phyloP scores from a whole-genome alignment of 1,139 yeast species.

The Blastobotrys petasosporus region DNA sequence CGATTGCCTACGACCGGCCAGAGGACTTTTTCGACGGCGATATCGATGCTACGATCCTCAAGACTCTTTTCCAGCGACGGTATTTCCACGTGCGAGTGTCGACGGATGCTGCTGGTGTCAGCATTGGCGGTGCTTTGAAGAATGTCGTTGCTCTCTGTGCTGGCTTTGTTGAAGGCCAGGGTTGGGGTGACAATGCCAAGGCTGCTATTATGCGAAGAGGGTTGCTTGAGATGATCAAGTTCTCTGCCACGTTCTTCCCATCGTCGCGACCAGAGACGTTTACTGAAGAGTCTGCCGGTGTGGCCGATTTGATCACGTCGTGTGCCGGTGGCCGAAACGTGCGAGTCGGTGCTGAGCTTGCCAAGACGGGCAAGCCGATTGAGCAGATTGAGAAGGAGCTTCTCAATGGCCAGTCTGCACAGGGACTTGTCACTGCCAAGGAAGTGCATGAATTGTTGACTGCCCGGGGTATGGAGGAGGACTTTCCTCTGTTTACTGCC shows the following conservation, averaged over 20 bases:
- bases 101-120: constrained; percentile 87
- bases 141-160: constrained; percentile 91
- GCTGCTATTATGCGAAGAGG: constrained; percentile 96
- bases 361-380: constrained; percentile 66
- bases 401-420: constrained; percentile 90
- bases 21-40: constrained; percentile 64
- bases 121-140: constrained; percentile 91
- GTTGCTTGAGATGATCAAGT: constrained; percentile 75
- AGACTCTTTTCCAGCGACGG: constrained; percentile 83
- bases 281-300: constrained; percentile 91
- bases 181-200: constrained; percentile 98
- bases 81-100: constrained; percentile 91
- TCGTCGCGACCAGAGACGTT: constrained; percentile 69
- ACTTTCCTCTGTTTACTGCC: constrained; percentile 84
- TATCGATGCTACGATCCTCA: constrained; percentile 60
- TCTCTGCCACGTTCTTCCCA: constrained; percentile 70
- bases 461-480: constrained; percentile 52
- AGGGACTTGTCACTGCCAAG: constrained; percentile 81
- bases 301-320: constrained; percentile 92
- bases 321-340: constrained; percentile 96
- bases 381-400: constrained; percentile 74
- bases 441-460: constrained; percentile 83
- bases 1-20: constrained; percentile 80
- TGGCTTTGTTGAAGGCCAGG: constrained; percentile 91
- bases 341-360: constrained; percentile 61